Conservation (phyloP, 2,329 filamentous ascomycete species). For the Stachybotrys chartarum region DNA sequence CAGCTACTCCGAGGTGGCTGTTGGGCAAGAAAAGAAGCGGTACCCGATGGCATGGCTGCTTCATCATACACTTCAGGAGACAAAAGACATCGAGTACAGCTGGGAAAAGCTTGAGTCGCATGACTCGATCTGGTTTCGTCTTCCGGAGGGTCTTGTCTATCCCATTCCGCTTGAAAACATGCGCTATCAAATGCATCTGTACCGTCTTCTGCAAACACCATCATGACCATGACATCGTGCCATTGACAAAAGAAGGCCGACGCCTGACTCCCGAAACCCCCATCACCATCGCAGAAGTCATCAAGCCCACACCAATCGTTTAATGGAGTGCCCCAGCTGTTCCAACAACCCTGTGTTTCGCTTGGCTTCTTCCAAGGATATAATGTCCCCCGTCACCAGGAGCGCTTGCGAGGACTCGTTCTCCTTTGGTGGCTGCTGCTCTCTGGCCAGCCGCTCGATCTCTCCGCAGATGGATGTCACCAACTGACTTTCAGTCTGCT, state of each 20-base stretch:
- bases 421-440: slow-evolving; percentile 32
- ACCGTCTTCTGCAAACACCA: slow-evolving; percentile 32
- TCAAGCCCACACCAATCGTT: slow-evolving; percentile 81
- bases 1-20: slow-evolving; percentile 76
- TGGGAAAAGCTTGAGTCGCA: slow-evolving; percentile 74
- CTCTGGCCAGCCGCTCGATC: slow-evolving; percentile 60
- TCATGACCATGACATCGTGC: slow-evolving; percentile 4
- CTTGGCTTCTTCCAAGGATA: slow-evolving; percentile 77
- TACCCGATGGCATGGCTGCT: slow-evolving; percentile 96
- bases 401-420: slow-evolving; percentile 38
- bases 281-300: background rate
- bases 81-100: slow-evolving; percentile 24
- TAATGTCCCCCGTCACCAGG: slow-evolving; percentile 61
- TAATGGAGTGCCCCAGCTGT: slow-evolving; percentile 80
- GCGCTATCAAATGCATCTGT: slow-evolving; percentile 89
- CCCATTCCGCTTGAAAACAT: slow-evolving; percentile 87
- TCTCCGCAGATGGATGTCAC: slow-evolving; percentile 64
- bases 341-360: slow-evolving; percentile 81
- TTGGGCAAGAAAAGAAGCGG: slow-evolving; percentile 55
- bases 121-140: slow-evolving; percentile 79
- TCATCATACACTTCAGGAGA: slow-evolving; percentile 65
- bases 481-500: slow-evolving; percentile 47
- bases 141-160: slow-evolving; percentile 62
- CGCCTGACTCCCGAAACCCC: background rate
- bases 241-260: background rate